Conservation (phyloP, 2,329 filamentous ascomycete species). For the Plenodomus biglobosus region DNA sequence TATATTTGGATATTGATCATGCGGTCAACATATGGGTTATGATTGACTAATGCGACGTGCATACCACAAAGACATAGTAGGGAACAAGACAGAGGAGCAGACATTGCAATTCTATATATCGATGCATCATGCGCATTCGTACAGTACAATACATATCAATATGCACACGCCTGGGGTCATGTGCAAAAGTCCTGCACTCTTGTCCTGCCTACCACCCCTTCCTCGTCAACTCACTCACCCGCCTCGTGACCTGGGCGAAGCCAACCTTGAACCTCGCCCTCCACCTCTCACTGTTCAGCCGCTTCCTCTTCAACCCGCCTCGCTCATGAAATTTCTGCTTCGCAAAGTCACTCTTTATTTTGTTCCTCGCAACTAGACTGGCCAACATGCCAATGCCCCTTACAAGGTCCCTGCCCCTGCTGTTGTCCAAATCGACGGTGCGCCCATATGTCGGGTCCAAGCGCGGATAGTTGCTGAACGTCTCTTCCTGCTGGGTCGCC, state of each 20-base stretch:
- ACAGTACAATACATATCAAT: neutral
- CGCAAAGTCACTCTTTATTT: conserved; percentile 57
- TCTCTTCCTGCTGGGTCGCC: conserved; percentile 20
- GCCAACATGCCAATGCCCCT: conserved; percentile 50
- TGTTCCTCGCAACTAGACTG: conserved; percentile 55
- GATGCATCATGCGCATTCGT: neutral
- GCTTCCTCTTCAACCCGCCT: conserved; percentile 74
- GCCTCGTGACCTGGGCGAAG: conserved; percentile 64
- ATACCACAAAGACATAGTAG: too few relatives aligned
- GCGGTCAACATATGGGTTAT: too few relatives aligned
- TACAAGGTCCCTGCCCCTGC: conserved; percentile 50
- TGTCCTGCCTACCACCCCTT: conserved; percentile 69
- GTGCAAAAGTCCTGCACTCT: too few relatives aligned
- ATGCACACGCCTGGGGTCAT: neutral
- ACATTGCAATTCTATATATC: too few relatives aligned
- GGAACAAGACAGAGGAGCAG: too few relatives aligned
- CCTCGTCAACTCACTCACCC: conserved; percentile 69
- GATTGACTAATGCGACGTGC: too few relatives aligned
- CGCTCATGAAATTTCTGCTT: conserved; percentile 74
- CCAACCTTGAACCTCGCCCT: conserved; percentile 66
- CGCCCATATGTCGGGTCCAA: conserved; percentile 47
- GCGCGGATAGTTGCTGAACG: conserved; percentile 31
- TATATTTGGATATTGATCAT: too few relatives aligned
- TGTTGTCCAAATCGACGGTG: conserved; percentile 40
- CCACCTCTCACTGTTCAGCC: conserved; percentile 70